phyloP scores from a whole-genome alignment of 805 yeast species.

The Starmera pachycereana region DNA sequence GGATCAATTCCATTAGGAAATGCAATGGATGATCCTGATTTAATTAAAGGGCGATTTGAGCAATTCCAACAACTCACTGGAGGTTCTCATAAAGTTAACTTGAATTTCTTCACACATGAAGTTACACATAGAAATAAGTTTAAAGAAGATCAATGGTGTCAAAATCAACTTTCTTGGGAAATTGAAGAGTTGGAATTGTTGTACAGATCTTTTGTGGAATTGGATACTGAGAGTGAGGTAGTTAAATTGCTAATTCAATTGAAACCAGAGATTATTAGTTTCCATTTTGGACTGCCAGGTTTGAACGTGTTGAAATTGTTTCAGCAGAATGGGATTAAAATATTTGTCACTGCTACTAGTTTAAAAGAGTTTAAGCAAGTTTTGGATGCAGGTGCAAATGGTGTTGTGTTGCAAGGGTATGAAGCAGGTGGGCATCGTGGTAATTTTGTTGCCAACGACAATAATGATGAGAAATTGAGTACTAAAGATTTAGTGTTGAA shows the following conservation, averaged over 20 bases:
- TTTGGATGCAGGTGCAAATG: slow-evolving; percentile 30
- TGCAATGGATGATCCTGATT: slow-evolving; percentile 4
- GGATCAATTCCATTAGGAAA: slow-evolving; percentile 32
- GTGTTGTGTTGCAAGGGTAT: slow-evolving; percentile 42
- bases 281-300: slow-evolving; percentile 43
- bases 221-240: slow-evolving; percentile 3
- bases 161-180: background rate
- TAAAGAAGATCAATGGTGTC: slow-evolving; percentile 15
- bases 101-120: slow-evolving; percentile 39
- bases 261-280: slow-evolving; percentile 37
- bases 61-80: slow-evolving; percentile 7
- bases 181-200: background rate
- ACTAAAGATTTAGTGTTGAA: slow-evolving; percentile 21
- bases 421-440: slow-evolving; percentile 66
- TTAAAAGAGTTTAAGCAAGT: slow-evolving; percentile 29
- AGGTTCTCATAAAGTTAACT: slow-evolving; percentile 21
- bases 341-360: slow-evolving; percentile 39
- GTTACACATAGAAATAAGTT: slow-evolving; percentile 8
- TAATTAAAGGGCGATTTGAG: slow-evolving; percentile 5
- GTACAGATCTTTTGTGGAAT: background rate
- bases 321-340: slow-evolving; percentile 27
- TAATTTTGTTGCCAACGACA: slow-evolving; percentile 26
- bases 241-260: slow-evolving; percentile 11
- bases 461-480: slow-evolving; percentile 21
- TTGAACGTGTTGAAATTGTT: slow-evolving; percentile 21